phyloP scores from a whole-genome alignment of 192 early-diverging fungal species.

The Gigaspora rosea region DNA sequence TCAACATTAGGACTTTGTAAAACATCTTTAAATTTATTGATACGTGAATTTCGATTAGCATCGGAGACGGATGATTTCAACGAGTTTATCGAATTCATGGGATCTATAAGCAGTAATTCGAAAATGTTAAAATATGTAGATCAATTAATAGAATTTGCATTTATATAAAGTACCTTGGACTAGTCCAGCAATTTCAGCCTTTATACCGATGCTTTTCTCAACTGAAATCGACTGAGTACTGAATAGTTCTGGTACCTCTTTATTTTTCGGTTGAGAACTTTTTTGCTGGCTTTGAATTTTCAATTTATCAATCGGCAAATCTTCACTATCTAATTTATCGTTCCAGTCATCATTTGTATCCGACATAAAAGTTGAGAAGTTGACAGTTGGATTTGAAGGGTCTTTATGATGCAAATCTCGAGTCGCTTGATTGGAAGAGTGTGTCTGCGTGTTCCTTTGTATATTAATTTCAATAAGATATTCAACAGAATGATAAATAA shows the following conservation, averaged over 20 bases:
- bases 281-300: not conserved
- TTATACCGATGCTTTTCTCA: not conserved
- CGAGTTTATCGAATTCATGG: slow-evolving; percentile 39
- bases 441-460: not conserved
- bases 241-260: not conserved
- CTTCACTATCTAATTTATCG: slow-evolving; percentile 38
- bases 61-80: slow-evolving; percentile 36
- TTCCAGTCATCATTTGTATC: slow-evolving; percentile 52
- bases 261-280: not conserved
- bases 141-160: not conserved
- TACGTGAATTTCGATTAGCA: slow-evolving; percentile 35
- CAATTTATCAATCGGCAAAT: slow-evolving; percentile 16
- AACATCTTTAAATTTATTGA: slow-evolving; percentile 52
- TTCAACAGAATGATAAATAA: not conserved
- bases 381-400: slow-evolving; percentile 19
- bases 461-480: not conserved
- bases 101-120: slow-evolving; percentile 34
- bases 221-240: not conserved
- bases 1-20: slow-evolving; percentile 64
- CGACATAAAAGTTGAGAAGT: slow-evolving; percentile 42
- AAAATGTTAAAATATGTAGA: not conserved
- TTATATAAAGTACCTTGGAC: slow-evolving; percentile 21
- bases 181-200: slow-evolving; percentile 13
- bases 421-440: slow-evolving; percentile 12
- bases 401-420: not conserved